Evolutionary conservation across 2,329 filamentous ascomycete species (phyloP).

Genomic region (Blastomyces gilchristii): DNA sequence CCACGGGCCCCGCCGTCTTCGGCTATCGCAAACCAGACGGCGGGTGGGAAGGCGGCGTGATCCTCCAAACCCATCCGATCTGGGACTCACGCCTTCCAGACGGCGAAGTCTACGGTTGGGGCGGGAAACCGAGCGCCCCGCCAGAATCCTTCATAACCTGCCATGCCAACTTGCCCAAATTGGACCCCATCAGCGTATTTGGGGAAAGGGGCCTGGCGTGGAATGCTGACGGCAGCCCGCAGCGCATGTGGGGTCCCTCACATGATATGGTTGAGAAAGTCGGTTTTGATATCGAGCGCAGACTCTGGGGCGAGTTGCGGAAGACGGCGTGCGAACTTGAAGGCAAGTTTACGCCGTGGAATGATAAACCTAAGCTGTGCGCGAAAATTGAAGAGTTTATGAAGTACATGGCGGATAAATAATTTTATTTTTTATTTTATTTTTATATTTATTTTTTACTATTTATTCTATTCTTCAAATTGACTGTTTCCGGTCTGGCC

Average conservation of each 20-base stretch:
- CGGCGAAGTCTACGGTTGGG: slow-evolving; percentile 12
- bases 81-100: slow-evolving; percentile 26
- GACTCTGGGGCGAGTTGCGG: slow-evolving; percentile 34
- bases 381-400: slow-evolving; percentile 15
- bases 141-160: slow-evolving; percentile 26
- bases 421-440: neutral
- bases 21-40: slow-evolving; percentile 13
- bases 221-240: slow-evolving; percentile 28
- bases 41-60: slow-evolving; percentile 15
- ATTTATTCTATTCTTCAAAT: neutral
- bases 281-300: slow-evolving; percentile 31
- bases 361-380: slow-evolving; percentile 15
- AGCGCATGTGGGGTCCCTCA: slow-evolving; percentile 29
- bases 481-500: neutral
- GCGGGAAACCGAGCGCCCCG: slow-evolving; percentile 17
- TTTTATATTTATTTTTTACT: neutral
- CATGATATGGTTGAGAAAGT: slow-evolving; percentile 27
- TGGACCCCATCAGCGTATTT: slow-evolving; percentile 33
- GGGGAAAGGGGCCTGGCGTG: slow-evolving; percentile 30
- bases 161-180: slow-evolving; percentile 35
- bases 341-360: slow-evolving; percentile 14
- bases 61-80: slow-evolving; percentile 24
- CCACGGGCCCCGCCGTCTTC: slow-evolving; percentile 15
- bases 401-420: slow-evolving; percentile 12
- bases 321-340: slow-evolving; percentile 32